Conservation (phyloP, 2,329 filamentous ascomycete genomes). For the Fragosphaeria purpurea region DNA sequence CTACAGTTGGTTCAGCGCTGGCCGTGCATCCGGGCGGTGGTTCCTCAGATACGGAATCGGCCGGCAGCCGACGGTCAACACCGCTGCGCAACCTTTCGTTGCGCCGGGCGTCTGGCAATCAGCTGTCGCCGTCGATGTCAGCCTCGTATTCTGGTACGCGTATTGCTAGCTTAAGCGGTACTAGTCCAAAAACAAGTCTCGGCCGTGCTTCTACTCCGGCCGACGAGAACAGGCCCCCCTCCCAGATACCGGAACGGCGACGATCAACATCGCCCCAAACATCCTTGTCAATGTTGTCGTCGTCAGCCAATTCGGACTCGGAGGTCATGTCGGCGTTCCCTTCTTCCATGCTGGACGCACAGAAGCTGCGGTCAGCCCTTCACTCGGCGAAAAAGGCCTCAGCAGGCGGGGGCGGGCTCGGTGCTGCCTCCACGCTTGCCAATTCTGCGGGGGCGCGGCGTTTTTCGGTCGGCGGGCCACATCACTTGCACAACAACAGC, state of each 20-base stretch:
- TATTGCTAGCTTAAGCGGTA: constrained; percentile 13
- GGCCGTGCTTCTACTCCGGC: constrained; percentile 15
- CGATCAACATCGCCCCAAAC: constrained; percentile 7
- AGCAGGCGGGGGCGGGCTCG: constrained; percentile 23
- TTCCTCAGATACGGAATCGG: constrained; percentile 41
- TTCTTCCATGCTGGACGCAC: constrained; percentile 38
- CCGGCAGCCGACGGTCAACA: constrained; percentile 16
- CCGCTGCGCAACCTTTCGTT: constrained; percentile 42
- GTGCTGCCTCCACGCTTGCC: constrained; percentile 28
- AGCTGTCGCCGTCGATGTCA: constrained; percentile 30
- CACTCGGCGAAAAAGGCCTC: constrained; percentile 38
- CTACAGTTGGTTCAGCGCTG: too few species aligned
- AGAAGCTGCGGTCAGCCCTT: constrained; percentile 45
- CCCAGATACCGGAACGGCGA: constrained; percentile 5
- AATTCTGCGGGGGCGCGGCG: constrained; percentile 13
- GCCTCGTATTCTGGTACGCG: constrained; percentile 18
- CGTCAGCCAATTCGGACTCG: constrained; percentile 19
- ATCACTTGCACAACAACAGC: constrained; percentile 1
- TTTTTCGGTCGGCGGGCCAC: constrained; percentile 9
- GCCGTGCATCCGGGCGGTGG: constrained; percentile 15
- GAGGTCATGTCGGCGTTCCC: constrained; percentile 1
- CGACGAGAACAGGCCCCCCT: constrained; percentile 43
- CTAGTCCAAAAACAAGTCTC: constrained; percentile 18
- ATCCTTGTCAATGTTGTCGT: constrained; percentile 9
- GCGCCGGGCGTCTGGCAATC: constrained; percentile 36